A percentile compares a stretch with the other conserved stretches of the same genome.
These are phyloP conservation scores for Podaxis pistillaris DNA, from an alignment of 768 basidiomycete genomes.

Conservation along the genomic window DNA sequence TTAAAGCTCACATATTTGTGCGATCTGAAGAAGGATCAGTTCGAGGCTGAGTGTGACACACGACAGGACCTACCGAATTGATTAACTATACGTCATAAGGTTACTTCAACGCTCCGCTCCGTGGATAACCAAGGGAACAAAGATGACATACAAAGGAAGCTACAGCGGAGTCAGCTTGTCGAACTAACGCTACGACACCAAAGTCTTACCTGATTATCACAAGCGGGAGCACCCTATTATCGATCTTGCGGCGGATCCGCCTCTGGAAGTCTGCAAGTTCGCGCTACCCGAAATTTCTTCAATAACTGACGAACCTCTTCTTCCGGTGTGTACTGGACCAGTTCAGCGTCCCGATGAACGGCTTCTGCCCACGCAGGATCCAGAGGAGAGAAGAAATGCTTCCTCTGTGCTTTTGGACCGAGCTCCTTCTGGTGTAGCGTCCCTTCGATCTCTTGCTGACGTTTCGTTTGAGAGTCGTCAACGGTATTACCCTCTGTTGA, in stretches of 20 bases:
- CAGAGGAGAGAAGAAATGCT: slow-evolving; percentile 47
- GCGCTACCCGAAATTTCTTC: neutral
- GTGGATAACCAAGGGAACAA: neutral
- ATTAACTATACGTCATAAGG: slow-evolving; percentile 32
- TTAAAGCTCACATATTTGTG: slow-evolving; percentile 47
- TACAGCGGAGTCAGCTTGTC: neutral
- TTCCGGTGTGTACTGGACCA: slow-evolving; percentile 45
- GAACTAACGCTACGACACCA: neutral
- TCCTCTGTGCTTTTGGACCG: slow-evolving; percentile 37
- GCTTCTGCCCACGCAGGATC: slow-evolving; percentile 47
- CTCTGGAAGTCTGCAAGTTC: slow-evolving; percentile 24
- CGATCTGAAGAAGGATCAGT: slow-evolving; percentile 35
- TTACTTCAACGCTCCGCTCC: slow-evolving; percentile 13
- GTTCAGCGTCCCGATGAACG: slow-evolving; percentile 47
- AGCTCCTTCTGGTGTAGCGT: slow-evolving; percentile 40
- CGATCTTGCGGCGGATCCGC: slow-evolving; percentile 48
- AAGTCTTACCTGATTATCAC: slow-evolving; percentile 44
- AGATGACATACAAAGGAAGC: slow-evolving; percentile 37
- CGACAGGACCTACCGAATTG: slow-evolving; percentile 37
- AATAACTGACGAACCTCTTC: slow-evolving; percentile 39
- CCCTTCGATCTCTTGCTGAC: slow-evolving; percentile 28
- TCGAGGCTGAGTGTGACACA: neutral
- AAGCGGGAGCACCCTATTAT: slow-evolving; percentile 47
- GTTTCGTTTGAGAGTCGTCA: slow-evolving; percentile 11
- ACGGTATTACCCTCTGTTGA: neutral